Base-by-base conservation (phyloP, 305 asterid genomes). In the Euphrasia arctica region DNA sequence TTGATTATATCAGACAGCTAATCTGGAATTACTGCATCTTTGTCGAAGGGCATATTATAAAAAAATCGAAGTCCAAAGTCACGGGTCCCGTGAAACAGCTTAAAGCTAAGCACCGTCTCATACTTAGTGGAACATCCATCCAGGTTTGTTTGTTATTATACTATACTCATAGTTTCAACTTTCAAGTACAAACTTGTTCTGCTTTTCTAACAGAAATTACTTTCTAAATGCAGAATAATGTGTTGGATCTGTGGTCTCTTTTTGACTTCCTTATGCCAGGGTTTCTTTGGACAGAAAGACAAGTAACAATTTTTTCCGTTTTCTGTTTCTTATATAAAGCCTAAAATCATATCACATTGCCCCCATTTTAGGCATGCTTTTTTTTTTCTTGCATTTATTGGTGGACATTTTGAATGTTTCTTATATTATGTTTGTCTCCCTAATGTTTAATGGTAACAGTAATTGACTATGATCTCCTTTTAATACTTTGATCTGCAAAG, bases 181-280 rank as follows among this genome's bases (percentile, higher is more conserved):
- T 62, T 66, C 66, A 61, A 64, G 59, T 49, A 51, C 59, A 36
- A 14, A 39, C 61, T 62, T 70, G 43, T 62, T n/a, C 41, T 51
- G 29, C 52, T 75, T 75, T 62, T 39, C 78, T 71, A 72, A 73
- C 72, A 43, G 66, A 74, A 41, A 72, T 9, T 64, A 67, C 34
- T 68, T 75, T 68, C 69, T 52, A 54, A 64, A 74, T 86, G 93
- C 99, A 94, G 99, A 94, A 94, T 65, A 94, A 94, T 69, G 97
- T 94, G 63, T 79, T 94, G 91, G 99, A 94, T 77, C 82, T 93
- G 14, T 93, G 99, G 99, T 93, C 99, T 67, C 95, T 93, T 69
- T 93, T 93, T 77, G 99, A 93, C 89, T 93, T 93, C 77, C 97
- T 93, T 67, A 93, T 93, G 97, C 99, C 99, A 31, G 99, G 99